Percentiles rank a stretch among this genome's conserved stretches.
Conservation (phyloP, 1,284 basidiomycete species). For the Singerocomus inundabilis region DNA sequence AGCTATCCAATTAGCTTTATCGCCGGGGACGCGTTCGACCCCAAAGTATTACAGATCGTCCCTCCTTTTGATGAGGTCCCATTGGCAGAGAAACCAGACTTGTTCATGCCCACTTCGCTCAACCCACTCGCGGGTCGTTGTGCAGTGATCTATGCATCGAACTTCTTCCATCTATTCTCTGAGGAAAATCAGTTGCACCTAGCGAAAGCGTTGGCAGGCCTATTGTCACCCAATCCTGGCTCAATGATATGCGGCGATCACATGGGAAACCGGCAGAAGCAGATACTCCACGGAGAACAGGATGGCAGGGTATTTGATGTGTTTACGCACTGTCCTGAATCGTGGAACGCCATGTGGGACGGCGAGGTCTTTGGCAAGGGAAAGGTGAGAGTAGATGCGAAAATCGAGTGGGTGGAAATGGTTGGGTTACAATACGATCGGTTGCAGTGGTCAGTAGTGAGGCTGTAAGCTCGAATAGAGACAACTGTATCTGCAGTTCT, state of each 20-base stretch:
- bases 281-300: neutral
- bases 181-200: constrained; percentile 34
- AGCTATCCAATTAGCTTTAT: constrained; percentile 37
- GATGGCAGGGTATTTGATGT: neutral
- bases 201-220: constrained; percentile 31
- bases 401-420: neutral
- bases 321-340: constrained; percentile 33
- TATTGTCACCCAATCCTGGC: constrained; percentile 33
- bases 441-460: constrained; percentile 26
- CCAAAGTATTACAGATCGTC: constrained; percentile 21
- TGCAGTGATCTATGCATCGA: constrained; percentile 32
- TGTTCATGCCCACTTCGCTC: constrained; percentile 32
- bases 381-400: constrained; percentile 22
- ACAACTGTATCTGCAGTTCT: too few species aligned
- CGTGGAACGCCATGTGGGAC: constrained; percentile 35
- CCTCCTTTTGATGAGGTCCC: constrained; percentile 13
- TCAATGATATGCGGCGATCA: constrained; percentile 33
- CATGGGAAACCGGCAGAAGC: constrained; percentile 10
- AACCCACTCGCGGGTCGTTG: constrained; percentile 35
- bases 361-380: constrained; percentile 31
- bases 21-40: constrained; percentile 35
- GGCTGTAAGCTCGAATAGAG: constrained; percentile 18
- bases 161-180: constrained; percentile 40
- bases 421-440: neutral
- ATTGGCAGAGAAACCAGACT: constrained; percentile 14